phyloP scores from a whole-genome alignment of 2,329 filamentous ascomycete species.

The Aspergillus fischeri region DNA sequence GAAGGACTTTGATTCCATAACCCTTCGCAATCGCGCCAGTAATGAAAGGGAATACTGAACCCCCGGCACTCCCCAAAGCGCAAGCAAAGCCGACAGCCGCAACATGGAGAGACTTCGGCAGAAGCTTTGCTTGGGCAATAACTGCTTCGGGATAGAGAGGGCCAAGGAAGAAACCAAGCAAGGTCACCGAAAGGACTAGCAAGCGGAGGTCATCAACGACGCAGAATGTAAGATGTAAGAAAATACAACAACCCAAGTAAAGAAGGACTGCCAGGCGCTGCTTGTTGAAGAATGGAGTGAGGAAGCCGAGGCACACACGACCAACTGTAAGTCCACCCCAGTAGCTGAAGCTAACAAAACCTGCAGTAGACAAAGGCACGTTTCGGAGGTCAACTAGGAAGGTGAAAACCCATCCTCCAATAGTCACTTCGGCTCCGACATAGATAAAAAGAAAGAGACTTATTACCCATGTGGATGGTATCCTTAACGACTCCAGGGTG shows the following conservation, averaged over 20 bases:
- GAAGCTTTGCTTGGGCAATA: conserved; percentile 64
- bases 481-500: no score
- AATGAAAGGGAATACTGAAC: conserved; percentile 39
- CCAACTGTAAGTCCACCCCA: conserved; percentile 76
- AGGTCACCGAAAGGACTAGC: conserved; percentile 64
- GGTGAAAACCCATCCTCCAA: conserved; percentile 71
- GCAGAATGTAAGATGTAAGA: conserved; percentile 71
- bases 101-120: conserved; percentile 69
- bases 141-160: conserved; percentile 72
- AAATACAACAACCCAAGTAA: conserved; percentile 62
- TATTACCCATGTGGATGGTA: no score
- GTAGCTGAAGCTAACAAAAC: conserved; percentile 69
- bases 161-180: conserved; percentile 73
- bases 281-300: conserved; percentile 62
- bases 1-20: conserved; percentile 53
- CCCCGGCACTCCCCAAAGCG: conserved; percentile 69
- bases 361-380: conserved; percentile 61
- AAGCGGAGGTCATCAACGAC: conserved; percentile 69
- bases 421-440: conserved; percentile 62
- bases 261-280: conserved; percentile 59
- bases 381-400: conserved; percentile 70
- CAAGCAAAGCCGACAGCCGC: conserved; percentile 71
- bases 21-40: conserved; percentile 44
- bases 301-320: conserved; percentile 65
- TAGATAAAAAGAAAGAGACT: conserved; percentile 46